Conservation (phyloP, 257 asterid species). For the Solanum lycopersicoides region DNA sequence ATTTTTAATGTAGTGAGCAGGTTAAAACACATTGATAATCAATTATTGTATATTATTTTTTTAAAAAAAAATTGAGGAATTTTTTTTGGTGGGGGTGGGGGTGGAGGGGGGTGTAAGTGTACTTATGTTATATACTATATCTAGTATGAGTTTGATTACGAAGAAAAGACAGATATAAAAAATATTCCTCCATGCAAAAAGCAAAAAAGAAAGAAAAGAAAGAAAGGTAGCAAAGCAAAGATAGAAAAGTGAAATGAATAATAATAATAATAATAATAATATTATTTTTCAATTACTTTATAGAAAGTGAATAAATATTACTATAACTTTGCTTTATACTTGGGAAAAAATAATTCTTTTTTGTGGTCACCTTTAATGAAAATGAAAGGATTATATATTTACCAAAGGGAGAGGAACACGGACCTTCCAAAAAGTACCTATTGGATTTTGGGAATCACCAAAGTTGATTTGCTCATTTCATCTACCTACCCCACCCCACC, state of each 20-base stretch:
- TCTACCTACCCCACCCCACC: neutral
- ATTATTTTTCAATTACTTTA: slow-evolving; percentile 36
- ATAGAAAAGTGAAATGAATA: slow-evolving; percentile 8
- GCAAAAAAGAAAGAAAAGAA: neutral
- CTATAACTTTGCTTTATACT: slow-evolving; percentile 22
- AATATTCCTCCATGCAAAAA: slow-evolving; percentile 40
- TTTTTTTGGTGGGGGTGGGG: neutral
- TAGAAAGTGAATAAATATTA: slow-evolving; percentile 31
- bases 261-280: neutral
- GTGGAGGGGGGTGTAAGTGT: too few relatives aligned
- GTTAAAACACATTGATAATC: too few relatives aligned
- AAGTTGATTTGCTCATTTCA: slow-evolving; percentile 25
- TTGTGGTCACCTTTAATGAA: slow-evolving; percentile 37
- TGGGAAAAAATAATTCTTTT: neutral
- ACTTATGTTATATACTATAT: neutral
- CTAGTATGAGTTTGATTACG: neutral
- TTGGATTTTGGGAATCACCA: slow-evolving; percentile 34
- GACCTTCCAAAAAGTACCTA: slow-evolving; percentile 30
- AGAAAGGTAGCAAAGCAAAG: neutral
- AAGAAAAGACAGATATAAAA: slow-evolving; percentile 39
- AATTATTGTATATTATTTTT: too few relatives aligned
- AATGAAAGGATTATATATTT: slow-evolving; percentile 24
- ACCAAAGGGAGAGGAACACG: slow-evolving; percentile 18
- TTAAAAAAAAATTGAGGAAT: neutral
- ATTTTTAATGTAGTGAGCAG: too few relatives aligned